A percentile compares a stretch with the other conserved stretches of the same genome.
Conservation (phyloP, 2,329 filamentous ascomycete genomes). For the Epichloe scottii region DNA sequence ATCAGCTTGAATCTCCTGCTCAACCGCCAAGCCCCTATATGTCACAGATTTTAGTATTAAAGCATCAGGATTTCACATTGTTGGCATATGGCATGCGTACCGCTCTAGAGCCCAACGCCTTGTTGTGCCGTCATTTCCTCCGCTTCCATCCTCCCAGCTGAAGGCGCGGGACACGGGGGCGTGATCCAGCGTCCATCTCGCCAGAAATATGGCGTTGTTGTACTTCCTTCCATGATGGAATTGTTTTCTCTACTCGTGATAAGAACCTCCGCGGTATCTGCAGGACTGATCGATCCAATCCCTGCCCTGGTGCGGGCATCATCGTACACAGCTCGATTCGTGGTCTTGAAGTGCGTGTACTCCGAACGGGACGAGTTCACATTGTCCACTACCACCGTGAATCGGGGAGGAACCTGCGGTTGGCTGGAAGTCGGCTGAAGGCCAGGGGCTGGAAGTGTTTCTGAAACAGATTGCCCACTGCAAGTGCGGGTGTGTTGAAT, state of each 20-base stretch:
- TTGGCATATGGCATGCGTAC: conserved; percentile 22
- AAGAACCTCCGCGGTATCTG: conserved; percentile 57
- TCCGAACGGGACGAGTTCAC: conserved; percentile 33
- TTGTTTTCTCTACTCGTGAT: conserved; percentile 48
- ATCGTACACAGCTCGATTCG: conserved; percentile 58
- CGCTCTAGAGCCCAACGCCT: conserved; percentile 70
- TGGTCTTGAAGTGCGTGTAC: conserved; percentile 84
- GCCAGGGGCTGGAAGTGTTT: conserved; percentile 34
- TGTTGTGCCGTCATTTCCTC: conserved; percentile 73
- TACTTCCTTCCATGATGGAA: conserved; percentile 73
- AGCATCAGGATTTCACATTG: not conserved
- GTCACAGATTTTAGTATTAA: not conserved
- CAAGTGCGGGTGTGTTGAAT: conserved; percentile 22
- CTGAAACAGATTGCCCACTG: conserved; percentile 43
- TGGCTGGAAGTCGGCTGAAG: conserved; percentile 11
- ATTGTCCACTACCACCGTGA: conserved; percentile 32
- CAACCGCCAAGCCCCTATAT: conserved; percentile 45
- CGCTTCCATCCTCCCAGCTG: conserved; percentile 35
- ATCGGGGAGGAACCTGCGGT: conserved; percentile 19
- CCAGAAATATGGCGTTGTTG: conserved; percentile 74
- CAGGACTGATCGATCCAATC: conserved; percentile 38
- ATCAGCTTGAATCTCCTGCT: conserved; percentile 46
- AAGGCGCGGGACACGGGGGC: conserved; percentile 44
- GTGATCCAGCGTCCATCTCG: conserved; percentile 66
- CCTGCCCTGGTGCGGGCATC: conserved; percentile 49